A percentile compares a stretch with the other conserved stretches of the same genome.
Conservation (phyloP, 768 basidiomycete species). For the Suillus ampliporus region DNA sequence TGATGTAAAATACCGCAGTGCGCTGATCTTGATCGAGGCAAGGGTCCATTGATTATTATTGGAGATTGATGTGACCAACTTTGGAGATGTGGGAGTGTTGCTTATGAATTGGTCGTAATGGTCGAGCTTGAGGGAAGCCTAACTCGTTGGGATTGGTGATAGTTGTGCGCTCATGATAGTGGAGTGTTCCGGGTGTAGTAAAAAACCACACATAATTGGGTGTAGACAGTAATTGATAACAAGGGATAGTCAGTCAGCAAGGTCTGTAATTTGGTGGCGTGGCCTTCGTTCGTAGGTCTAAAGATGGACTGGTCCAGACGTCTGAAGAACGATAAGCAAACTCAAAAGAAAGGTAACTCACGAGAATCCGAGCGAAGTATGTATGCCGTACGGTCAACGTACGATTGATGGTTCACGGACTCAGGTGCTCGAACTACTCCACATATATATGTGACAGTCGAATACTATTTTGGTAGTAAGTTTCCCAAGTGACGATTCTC, state of each 20-base stretch:
- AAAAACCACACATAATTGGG: background rate
- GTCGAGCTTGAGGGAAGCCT: background rate
- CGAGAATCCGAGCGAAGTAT: background rate
- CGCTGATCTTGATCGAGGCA: background rate
- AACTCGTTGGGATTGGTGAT: background rate
- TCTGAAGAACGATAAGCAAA: background rate
- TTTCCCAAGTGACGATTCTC: background rate
- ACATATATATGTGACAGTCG: background rate
- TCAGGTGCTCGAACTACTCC: conserved; percentile 4
- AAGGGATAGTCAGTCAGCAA: background rate
- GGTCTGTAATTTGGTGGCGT: background rate
- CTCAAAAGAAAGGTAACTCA: background rate
- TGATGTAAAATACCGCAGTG: conserved; percentile 1
- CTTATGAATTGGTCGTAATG: background rate
- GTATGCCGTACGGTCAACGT: conserved; percentile 2
- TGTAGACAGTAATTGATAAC: background rate
- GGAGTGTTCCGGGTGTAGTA: background rate
- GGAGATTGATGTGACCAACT: background rate
- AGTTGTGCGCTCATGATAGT: background rate
- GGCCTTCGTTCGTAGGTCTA: background rate
- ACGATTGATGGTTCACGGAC: background rate
- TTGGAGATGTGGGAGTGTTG: background rate
- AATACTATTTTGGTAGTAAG: background rate
- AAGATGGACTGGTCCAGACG: background rate
- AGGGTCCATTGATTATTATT: background rate